Base-by-base conservation (phyloP, 2,329 filamentous ascomycete genomes). In the Talaromyces sp. region DNA sequence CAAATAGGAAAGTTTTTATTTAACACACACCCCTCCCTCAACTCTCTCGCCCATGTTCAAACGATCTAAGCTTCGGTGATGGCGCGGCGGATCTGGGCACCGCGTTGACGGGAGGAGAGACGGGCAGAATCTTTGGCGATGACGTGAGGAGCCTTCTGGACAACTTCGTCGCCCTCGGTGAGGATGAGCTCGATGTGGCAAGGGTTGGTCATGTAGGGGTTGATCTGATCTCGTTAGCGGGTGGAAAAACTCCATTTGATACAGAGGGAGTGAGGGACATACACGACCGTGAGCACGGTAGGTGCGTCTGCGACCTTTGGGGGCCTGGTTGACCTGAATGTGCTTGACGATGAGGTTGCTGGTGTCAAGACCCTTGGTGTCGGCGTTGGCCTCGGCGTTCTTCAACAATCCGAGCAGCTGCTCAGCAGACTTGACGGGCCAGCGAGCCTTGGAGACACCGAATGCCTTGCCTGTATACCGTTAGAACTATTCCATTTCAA, bases 241-340 rank as follows among this genome's bases (percentile, higher is more conserved):
- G 17, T 6, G 17, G 33, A 1, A 10, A 45, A 45, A 45, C 17
- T 19, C 7, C n/a, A 9, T 45, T 10, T 45, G 10, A 37, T 13
- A 37, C 3, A 37, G 15, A 11, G 17, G 31, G n/a, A 1, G 19
- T 0, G 5, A 10, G 22, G n/a, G 75, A 92, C 93, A 78, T 96
- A 97, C 94, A 87, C 95, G 93, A 89, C 95, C 95, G 89, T 99
- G 95, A 72, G 96, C 96, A 89, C 95, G 93, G 91, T 99, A 99
- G 81, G 95, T 99, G 83, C 95, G 90, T 86, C 95, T 89, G 82
- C 95, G 90, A 88, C 98, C 94, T 90, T 98, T 98, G 79, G 95
- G 95, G 76, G 95, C 96, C 88, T 99, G 95, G 92, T 99, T 99
- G 88, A 99, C 95, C 87, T 99, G 95, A 86, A 99, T 99, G 91